Evolutionary conservation across 257 asterid species (phyloP).

Genomic region (Solanum dulcamara): DNA sequence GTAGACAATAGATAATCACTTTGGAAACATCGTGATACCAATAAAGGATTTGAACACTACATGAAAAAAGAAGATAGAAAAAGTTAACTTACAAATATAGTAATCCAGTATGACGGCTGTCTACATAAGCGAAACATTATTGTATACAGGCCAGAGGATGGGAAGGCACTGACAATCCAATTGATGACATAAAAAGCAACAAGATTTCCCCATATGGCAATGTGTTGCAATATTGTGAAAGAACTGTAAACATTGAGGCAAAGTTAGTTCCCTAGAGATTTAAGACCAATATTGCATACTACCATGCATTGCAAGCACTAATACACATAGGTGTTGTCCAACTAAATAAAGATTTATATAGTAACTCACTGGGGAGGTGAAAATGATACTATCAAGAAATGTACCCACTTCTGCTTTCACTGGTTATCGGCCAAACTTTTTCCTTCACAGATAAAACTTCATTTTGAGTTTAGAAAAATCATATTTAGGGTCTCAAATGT

Average conservation of each 20-base stretch:
- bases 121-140: conserved; percentile 89
- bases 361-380: not conserved
- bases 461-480: not conserved
- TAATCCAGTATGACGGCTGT: conserved; percentile 88
- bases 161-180: conserved; percentile 84
- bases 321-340: not conserved
- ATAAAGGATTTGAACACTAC: not conserved
- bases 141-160: conserved; percentile 75
- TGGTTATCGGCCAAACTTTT: not conserved
- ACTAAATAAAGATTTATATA: not conserved
- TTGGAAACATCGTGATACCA: not conserved
- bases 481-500: not conserved
- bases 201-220: conserved; percentile 96
- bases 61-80: conserved; percentile 1
- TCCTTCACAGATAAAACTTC: not conserved
- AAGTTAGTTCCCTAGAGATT: not conserved
- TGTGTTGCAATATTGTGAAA: conserved; percentile 74
- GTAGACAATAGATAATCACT: not conserved
- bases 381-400: not conserved
- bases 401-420: not conserved
- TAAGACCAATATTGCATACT: not conserved
- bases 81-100: conserved; percentile 59
- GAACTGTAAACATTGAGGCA: conserved; percentile 44
- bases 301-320: not conserved
- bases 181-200: conserved; percentile 78